Conservation (phyloP, 176 grass and related monocot species). For the Eragrostis curvula region DNA sequence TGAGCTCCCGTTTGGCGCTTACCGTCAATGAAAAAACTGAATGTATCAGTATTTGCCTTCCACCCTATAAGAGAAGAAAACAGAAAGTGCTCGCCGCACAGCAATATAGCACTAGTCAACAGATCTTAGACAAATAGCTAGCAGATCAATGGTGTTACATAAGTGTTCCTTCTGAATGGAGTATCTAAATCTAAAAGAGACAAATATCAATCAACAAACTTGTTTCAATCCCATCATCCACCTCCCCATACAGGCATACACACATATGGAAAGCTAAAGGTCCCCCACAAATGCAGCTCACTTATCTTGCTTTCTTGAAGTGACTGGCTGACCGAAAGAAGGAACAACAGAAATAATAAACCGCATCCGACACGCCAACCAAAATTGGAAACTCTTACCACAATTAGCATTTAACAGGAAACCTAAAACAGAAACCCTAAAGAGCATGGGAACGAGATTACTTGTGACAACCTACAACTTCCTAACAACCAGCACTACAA, state of each 20-base stretch:
- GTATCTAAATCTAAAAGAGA: neutral
- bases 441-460: neutral
- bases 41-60: neutral
- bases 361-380: conserved; percentile 2
- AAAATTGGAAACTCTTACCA: conserved; percentile 12
- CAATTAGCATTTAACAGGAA: conserved; percentile 36
- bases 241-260: neutral
- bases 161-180: neutral
- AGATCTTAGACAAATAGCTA: neutral
- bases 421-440: conserved; percentile 44
- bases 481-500: conserved; percentile 13
- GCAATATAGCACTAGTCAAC: neutral
- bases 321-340: neutral
- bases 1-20: neutral
- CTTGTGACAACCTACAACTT: neutral
- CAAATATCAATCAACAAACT: neutral
- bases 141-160: neutral
- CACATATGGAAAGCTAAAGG: neutral
- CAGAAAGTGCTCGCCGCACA: neutral
- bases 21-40: neutral
- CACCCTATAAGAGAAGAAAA: neutral
- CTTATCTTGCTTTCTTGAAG: conserved; percentile 18
- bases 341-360: neutral
- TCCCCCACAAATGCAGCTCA: neutral
- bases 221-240: neutral